Evolutionary conservation across 169 alveolate genomes (phyloP).

Genomic region (Plasmodium reichenowi): DNA sequence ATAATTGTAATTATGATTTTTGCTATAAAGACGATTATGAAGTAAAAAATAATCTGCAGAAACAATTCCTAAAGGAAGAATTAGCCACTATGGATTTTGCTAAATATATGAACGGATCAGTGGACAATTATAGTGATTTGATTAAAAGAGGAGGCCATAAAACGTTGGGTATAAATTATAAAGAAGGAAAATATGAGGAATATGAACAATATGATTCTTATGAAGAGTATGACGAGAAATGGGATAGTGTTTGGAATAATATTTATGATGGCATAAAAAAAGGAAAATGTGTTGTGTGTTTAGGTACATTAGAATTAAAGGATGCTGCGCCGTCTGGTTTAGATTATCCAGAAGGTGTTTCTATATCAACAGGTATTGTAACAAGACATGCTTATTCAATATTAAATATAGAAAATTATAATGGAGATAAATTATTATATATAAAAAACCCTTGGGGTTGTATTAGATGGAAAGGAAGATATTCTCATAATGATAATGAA

Average conservation of each 20-base stretch:
- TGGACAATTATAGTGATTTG: constrained; percentile 45
- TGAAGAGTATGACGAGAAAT: constrained; percentile 62
- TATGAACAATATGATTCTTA: neutral
- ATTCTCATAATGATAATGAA: constrained; percentile 82
- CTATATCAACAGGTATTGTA: constrained; percentile 87
- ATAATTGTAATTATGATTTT: too few species aligned
- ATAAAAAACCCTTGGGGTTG: constrained; percentile 96
- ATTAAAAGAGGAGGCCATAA: constrained; percentile 2
- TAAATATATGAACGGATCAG: constrained; percentile 37
- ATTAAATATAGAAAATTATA: constrained; percentile 82
- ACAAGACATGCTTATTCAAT: constrained; percentile 92
- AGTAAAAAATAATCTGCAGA: neutral
- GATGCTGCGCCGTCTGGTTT: constrained; percentile 85
- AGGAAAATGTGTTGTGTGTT: constrained; percentile 88
- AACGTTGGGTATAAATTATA: too few species aligned
- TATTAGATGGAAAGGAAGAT: constrained; percentile 91
- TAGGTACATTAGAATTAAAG: constrained; percentile 86
- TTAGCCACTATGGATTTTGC: constrained; percentile 54
- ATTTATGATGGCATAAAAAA: constrained; percentile 82
- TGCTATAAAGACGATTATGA: constrained; percentile 9
- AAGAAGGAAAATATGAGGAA: neutral
- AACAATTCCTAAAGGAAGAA: constrained; percentile 34
- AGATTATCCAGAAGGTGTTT: constrained; percentile 87
- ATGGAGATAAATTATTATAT: constrained; percentile 83
- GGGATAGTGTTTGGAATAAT: constrained; percentile 81